A percentile compares a stretch with the other conserved stretches of the same genome.
phyloP scores from a whole-genome alignment of 768 basidiomycete species.

The Pholiota conissans region DNA sequence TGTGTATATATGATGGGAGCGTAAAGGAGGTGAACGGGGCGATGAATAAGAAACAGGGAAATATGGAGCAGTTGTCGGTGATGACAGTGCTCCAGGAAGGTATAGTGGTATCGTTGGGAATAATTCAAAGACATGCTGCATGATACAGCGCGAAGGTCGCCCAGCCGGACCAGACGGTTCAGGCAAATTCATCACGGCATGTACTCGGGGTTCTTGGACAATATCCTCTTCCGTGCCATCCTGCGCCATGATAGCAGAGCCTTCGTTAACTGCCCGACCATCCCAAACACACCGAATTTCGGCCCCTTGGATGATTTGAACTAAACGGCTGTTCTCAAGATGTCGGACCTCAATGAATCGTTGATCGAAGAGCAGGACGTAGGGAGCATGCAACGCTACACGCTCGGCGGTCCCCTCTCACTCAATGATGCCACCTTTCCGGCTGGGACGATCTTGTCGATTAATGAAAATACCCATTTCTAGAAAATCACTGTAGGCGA shows the following conservation, averaged over 20 bases:
- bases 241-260: slow-evolving; percentile 56
- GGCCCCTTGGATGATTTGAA: slow-evolving; percentile 82
- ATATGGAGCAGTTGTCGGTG: slow-evolving; percentile 52
- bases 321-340: slow-evolving; percentile 77
- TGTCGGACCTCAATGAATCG: slow-evolving; percentile 94
- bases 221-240: slow-evolving; percentile 47
- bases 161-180: slow-evolving; percentile 41
- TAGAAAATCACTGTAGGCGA: slow-evolving; percentile 26
- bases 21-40: slow-evolving; percentile 4
- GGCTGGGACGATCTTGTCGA: slow-evolving; percentile 88
- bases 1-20: slow-evolving; percentile 3
- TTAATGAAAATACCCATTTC: slow-evolving; percentile 96
- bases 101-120: slow-evolving; percentile 76
- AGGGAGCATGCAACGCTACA: slow-evolving; percentile 88
- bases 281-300: slow-evolving; percentile 93
- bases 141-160: slow-evolving; percentile 43
- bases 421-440: slow-evolving; percentile 75
- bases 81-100: slow-evolving; percentile 58
- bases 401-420: slow-evolving; percentile 95
- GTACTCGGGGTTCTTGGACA: slow-evolving; percentile 80
- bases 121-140: slow-evolving; percentile 78
- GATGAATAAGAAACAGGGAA: slow-evolving; percentile 30
- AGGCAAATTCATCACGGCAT: slow-evolving; percentile 77
- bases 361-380: slow-evolving; percentile 85
- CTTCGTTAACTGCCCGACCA: slow-evolving; percentile 60